Base-by-base conservation (phyloP, 805 yeast genomes). In the Wickerhamomyces hampshirensis region DNA sequence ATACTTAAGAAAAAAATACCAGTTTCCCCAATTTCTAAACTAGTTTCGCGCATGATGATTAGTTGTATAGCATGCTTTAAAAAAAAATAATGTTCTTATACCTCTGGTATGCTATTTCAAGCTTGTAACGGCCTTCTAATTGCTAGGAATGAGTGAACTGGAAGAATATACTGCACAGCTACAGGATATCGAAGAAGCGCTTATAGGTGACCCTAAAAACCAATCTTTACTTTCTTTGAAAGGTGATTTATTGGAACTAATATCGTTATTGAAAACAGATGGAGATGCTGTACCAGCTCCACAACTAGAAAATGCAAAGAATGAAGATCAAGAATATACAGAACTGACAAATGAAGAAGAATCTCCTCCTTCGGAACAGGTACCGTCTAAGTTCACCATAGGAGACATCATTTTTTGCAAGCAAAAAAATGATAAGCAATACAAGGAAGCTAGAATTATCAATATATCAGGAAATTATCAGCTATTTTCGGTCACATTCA, bases 91-190 rank as follows among this genome's bases (percentile, higher is more conserved):
- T n/a, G n/a, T n/a, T n/a, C n/a, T n/a, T n/a, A n/a, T n/a, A n/a
- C n/a, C n/a, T n/a, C n/a, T n/a, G n/a, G n/a, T n/a, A n/a, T n/a
- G n/a, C n/a, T n/a, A n/a, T n/a, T n/a, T n/a, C n/a, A n/a, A n/a
- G n/a, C n/a, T n/a, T n/a, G n/a, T n/a, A n/a, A n/a, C n/a, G n/a
- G n/a, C n/a, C n/a, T n/a, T n/a, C n/a, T n/a, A n/a, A n/a, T n/a
- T n/a, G n/a, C n/a, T n/a, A n/a, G n/a, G n/a, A n/a, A 48, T 46
- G 50, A 35, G 42, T 13, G 51, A 47, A 28, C 31, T 47, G 28
- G 43, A 43, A 34, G 50, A 48, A 26, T 47, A 47, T 33, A 18
- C 31, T 23, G 30, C 28, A 18, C 53, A 48, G 26, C 30, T 48
- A 7, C n/a, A 29, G 10, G 53, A 47, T 5, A 31, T 42, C 13